Base-by-base conservation (phyloP, 495 filamentous ascomycete genomes). In the Paragyromitra xinjiangensis region DNA sequence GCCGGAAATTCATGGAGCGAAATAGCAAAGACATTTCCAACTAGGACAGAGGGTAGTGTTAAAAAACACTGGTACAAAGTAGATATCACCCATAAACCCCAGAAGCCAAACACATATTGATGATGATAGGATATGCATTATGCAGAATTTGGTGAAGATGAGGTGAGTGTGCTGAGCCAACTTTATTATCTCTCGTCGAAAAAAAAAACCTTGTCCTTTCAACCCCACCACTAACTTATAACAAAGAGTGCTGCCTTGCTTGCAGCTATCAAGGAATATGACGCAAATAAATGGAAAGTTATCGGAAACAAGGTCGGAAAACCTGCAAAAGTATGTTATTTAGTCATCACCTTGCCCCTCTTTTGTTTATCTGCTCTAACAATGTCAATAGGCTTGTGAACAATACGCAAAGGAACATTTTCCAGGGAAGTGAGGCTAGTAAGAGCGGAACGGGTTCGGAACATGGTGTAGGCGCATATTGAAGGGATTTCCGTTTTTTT, bases 1-100 rank as follows among this genome's bases (percentile, higher is more conserved):
- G 89, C 92, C 0, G 95, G 95, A 11, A 93, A 91, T 75, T 97
- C 92, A 81, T 99, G 95, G 95, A 94, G 92, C 55, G 95, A 98
- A 81, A 99, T 99, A 75, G 95, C 95, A 82, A 98, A 98, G 93
- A 94, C 92, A 9, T 99, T 99, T 84, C 95, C 95, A 16, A 90
- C 88, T 19, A 88, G 95, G 78, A 99, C 95, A 26, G 95, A 99
- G 84, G 95, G 95, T 19, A 97, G 94, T 81, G 95, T 99, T 11
- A 99, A 99, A 88, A 99, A 99, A 86, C 95, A 99, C 84, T 99
- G 95, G 95, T 99, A 99, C 83, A 99, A 99, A 88, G 94, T 56
- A 62, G 50, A 71, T 67, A 53, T 71, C 59, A 56, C 64, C 40
- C 26, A 59, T 63, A 12, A 29, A 19, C 14, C 12, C 66, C 24